Evolutionary conservation across 1,284 basidiomycete genomes (phyloP).

Genomic region (Acaromyces ingoldii): DNA sequence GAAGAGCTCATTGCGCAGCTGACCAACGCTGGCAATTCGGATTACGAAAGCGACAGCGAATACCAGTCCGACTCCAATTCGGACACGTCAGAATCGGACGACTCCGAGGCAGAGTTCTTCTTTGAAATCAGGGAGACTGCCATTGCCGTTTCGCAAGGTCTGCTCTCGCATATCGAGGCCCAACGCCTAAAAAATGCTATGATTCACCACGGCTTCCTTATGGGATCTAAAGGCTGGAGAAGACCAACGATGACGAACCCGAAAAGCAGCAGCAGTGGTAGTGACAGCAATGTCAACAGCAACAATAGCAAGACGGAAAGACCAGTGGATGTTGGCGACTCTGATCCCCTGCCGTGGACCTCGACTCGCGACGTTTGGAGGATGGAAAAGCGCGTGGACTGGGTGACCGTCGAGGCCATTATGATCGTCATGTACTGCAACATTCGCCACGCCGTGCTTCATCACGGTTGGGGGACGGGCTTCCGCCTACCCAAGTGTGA

Average conservation of each 20-base stretch:
- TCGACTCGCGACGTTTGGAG: not conserved
- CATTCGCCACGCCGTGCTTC: slow-evolving; percentile 26
- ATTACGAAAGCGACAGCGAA: no score
- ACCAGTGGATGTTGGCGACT: not conserved
- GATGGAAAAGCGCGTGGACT: slow-evolving; percentile 23
- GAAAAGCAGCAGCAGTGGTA: no score
- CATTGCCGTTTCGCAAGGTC: not conserved
- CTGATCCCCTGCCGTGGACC: not conserved
- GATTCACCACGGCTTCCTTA: not conserved
- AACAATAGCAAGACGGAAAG: not conserved
- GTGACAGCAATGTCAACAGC: no score
- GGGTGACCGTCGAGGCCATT: slow-evolving; percentile 31
- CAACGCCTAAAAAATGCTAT: not conserved
- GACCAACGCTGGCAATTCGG: no score
- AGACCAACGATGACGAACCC: no score
- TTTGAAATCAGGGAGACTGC: not conserved
- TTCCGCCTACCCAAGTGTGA: slow-evolving; percentile 18
- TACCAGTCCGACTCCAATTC: no score
- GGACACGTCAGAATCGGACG: no score
- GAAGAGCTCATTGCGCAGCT: no score
- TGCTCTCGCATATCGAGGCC: not conserved
- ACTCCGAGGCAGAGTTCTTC: not conserved
- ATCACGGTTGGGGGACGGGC: slow-evolving; percentile 30
- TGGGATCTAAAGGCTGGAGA: no score
- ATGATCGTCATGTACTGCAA: slow-evolving; percentile 38